These are phyloP conservation scores for Saccharomycopsis sp. DNA, from an alignment of 805 yeast species.

Conservation along the genomic window DNA sequence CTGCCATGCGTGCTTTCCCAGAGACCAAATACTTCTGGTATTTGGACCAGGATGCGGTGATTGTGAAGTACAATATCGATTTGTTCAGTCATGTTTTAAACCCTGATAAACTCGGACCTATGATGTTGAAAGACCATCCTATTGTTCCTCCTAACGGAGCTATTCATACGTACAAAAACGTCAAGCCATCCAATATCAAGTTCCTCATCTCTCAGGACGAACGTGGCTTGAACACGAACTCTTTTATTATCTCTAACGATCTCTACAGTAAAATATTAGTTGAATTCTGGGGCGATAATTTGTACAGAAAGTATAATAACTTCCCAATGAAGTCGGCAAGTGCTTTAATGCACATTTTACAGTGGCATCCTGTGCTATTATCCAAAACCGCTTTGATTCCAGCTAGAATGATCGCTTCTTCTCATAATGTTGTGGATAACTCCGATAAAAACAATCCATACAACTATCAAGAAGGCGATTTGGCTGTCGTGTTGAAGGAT, in stretches of 20 bases:
- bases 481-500: slow-evolving; percentile 55
- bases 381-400: slow-evolving; percentile 70
- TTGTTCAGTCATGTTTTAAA: slow-evolving; percentile 53
- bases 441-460: slow-evolving; percentile 38
- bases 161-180: slow-evolving; percentile 60
- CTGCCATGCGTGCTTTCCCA: slow-evolving; percentile 93
- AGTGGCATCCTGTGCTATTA: slow-evolving; percentile 88
- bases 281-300: slow-evolving; percentile 75
- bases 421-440: slow-evolving; percentile 33
- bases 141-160: slow-evolving; percentile 62
- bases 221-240: slow-evolving; percentile 54
- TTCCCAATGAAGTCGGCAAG: slow-evolving; percentile 51
- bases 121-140: slow-evolving; percentile 64
- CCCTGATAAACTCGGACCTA: slow-evolving; percentile 53
- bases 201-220: slow-evolving; percentile 67
- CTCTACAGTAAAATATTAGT: slow-evolving; percentile 57
- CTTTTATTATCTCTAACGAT: slow-evolving; percentile 67
- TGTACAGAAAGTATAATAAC: slow-evolving; percentile 58
- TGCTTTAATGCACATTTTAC: slow-evolving; percentile 82
- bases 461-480: slow-evolving; percentile 58
- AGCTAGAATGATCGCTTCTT: slow-evolving; percentile 46
- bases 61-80: slow-evolving; percentile 64
- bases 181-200: slow-evolving; percentile 47
- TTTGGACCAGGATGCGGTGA: slow-evolving; percentile 68
- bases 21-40: slow-evolving; percentile 88